Base-by-base conservation (phyloP, 176 grass and related monocot species). In the Metroxylon sagu region DNA sequence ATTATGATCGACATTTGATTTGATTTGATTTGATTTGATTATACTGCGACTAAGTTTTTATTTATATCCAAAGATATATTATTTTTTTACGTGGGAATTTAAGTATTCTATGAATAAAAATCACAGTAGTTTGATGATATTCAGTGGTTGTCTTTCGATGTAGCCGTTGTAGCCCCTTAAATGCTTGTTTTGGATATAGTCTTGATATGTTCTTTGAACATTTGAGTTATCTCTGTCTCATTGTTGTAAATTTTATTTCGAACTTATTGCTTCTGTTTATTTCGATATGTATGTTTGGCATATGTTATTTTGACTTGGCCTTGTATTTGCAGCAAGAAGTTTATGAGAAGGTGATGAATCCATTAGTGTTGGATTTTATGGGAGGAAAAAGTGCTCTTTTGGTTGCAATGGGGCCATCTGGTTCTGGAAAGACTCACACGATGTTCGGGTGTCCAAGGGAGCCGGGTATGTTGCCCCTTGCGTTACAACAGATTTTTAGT, bases 351-450 rank as follows among this genome's bases (percentile, higher is more conserved):
- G 90, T 86, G 31, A 86, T 89, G 86, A 68, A 79, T 49, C 83
- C 90, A 2, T 57, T 95, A 19, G 64, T 95, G 68, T 71, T 78
- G 16, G 90, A 82, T 23, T 95, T 95, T 30, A n/a, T 90, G 62
- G 71, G 74, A 29, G 83, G 83, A 77, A 95, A 87, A 71, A 87
- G 71, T 21, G 66, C 74, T 29, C 86, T 95, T 54, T 63, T 95
- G 8, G 77, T 84, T 50, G 83, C 86, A 25, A 79, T 89, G 86
- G 86, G 90, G 3, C 90, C 86, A 4, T 84, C 90, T 16, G 86
- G 86, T 31, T 95, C 90, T 7, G 86, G 90, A 57, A 95, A 95
- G 70, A 95, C 90, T 17, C 83, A 89, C 23, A 95, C 90, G 4
- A 72, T 95, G 74, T 95, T 84, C 53, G 90, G 90, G 19, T 73